Evolutionary conservation across 1,284 basidiomycete genomes (phyloP).

Genomic region (Dichomitus squalens): DNA sequence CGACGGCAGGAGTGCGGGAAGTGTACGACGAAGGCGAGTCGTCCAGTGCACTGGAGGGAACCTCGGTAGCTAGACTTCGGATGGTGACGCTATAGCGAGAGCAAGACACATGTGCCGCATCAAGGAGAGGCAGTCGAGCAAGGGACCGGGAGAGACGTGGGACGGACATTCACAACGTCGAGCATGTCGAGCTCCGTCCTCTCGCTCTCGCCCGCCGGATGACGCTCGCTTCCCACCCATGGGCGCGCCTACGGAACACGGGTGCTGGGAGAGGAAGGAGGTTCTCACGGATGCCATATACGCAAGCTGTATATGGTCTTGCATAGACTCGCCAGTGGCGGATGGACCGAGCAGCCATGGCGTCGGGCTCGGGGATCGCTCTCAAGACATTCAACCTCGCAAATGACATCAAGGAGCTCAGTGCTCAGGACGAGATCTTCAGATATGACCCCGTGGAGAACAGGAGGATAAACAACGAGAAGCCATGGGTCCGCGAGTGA

Average conservation of each 20-base stretch:
- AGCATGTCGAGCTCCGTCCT: conserved; percentile 20
- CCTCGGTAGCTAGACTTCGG: conserved; percentile 3
- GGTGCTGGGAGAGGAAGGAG: neutral
- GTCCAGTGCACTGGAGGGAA: conserved; percentile 2
- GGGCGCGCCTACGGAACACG: neutral
- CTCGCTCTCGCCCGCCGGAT: neutral
- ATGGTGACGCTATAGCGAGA: neutral
- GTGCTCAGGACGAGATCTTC: conserved; percentile 81
- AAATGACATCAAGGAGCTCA: conserved; percentile 76
- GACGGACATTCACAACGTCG: conserved; percentile 20
- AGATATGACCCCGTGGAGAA: conserved; percentile 79
- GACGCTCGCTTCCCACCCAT: neutral
- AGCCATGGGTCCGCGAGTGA: conserved; percentile 90
- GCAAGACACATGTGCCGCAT: neutral
- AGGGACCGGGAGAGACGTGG: conserved; percentile 10
- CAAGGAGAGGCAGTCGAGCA: conserved; percentile 2
- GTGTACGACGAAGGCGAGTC: conserved; percentile 4
- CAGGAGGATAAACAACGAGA: conserved; percentile 66
- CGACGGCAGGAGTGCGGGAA: conserved; percentile 6
- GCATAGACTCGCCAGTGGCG: conserved; percentile 1
- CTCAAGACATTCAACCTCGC: conserved; percentile 83
- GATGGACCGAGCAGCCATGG: conserved; percentile 25
- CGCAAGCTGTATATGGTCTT: conserved; percentile 12
- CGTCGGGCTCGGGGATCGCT: conserved; percentile 50
- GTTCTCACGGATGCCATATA: conserved; percentile 14